Percentiles rank a stretch among this genome's conserved stretches.
Evolutionary conservation across 495 filamentous ascomycete genomes (phyloP).

Genomic region (Lophiostoma macrostomum): DNA sequence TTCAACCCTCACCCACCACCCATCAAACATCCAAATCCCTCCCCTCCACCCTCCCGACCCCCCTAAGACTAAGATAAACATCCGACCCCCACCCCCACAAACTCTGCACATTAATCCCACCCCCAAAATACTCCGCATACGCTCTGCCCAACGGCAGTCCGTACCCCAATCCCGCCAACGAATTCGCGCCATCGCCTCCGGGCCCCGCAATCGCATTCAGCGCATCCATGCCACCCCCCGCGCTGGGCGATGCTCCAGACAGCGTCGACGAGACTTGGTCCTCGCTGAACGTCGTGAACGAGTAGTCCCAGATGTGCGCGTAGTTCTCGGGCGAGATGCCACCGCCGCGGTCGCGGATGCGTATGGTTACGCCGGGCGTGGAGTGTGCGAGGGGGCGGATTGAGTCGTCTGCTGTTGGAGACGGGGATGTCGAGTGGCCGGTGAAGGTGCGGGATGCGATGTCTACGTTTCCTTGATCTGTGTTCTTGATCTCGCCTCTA

Average conservation of each 20-base stretch:
- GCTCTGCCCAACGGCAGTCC: slow-evolving; percentile 86
- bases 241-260: slow-evolving; percentile 30
- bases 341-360: slow-evolving; percentile 91
- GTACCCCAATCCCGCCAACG: slow-evolving; percentile 84
- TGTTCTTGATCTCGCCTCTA: slow-evolving; percentile 21
- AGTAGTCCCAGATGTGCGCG: slow-evolving; percentile 90
- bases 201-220: slow-evolving; percentile 68
- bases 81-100: slow-evolving; percentile 92
- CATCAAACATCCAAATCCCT: too few relatives aligned
- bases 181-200: slow-evolving; percentile 66
- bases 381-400: slow-evolving; percentile 55
- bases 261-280: slow-evolving; percentile 49
- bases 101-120: slow-evolving; percentile 91
- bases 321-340: slow-evolving; percentile 81
- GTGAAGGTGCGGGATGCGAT: slow-evolving; percentile 29
- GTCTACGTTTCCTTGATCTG: slow-evolving; percentile 41
- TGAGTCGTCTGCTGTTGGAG: slow-evolving; percentile 33
- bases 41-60: slow-evolving; percentile 67
- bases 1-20: neutral
- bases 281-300: slow-evolving; percentile 89
- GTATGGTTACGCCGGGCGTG: slow-evolving; percentile 86
- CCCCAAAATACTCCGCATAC: slow-evolving; percentile 98
- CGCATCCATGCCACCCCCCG: slow-evolving; percentile 59
- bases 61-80: slow-evolving; percentile 78
- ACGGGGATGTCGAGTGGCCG: slow-evolving; percentile 42